Evolutionary conservation across 169 alveolate species (phyloP), one percentile per base, ranked within the genome.

Genomic region (Plasmodium coatneyi): DNA sequence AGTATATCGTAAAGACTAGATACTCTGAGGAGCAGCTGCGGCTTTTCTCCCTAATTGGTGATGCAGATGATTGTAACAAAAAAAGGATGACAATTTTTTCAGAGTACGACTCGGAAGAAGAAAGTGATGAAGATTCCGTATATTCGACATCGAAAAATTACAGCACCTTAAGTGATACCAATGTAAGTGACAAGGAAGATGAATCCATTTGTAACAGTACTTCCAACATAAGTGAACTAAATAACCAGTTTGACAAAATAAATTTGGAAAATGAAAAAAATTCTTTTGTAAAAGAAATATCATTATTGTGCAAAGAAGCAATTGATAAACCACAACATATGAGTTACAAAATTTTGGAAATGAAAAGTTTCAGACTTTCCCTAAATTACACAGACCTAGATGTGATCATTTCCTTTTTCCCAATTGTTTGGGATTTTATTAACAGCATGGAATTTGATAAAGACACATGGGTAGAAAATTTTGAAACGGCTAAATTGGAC

Each of bases 301-400:
- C 71, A 28, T 56, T 89, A 79, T 52, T 89, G 34, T 89, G 94
- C 32, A 89, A 89, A 79, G 90, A 89, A 89, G 94, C 94, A 56
- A 19, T 89, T 79, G 89, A 89, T 10, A 89, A 89, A 78, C 94
- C 94, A 16, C 94, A 89, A 66, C 71, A 54, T 78, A 89, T 89
- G 94, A 89, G 89, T 78, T 87, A 89, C 72, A 89, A 89, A 89
- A 89, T 89, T 12, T 66, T 89, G 72, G 94, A 89, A 79, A 89
- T 89, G 94, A 89, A 89, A 79, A 89, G 90, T 79, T 89, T 89
- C 82, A 79, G 94, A 60, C 94, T 89, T 10, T 89, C 94, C n/a
- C 72, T 79, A 66, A 89, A 89, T 89, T 89, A 56, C 34, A 89
- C 87, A 32, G 94, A 89, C 81, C 10, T 89, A 60, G 94, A 89